Evolutionary conservation across 2,329 filamentous ascomycete genomes (phyloP), one percentile per base, ranked within the genome.

Genomic region (Venturia aucupariae): DNA sequence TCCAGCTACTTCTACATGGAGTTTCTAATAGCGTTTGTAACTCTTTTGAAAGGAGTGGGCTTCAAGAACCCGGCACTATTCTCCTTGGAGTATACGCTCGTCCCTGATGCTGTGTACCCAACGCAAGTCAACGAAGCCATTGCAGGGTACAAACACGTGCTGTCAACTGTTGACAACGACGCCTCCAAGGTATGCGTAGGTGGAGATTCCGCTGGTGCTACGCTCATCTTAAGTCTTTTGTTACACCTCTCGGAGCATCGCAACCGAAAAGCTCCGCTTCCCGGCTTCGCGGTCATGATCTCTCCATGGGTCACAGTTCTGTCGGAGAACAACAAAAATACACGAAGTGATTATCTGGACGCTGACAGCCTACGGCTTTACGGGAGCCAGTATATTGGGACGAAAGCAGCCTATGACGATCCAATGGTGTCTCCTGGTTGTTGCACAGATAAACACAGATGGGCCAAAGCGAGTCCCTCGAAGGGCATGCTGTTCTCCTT

Each of bases 1-100:
- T 91, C 89, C 15, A 80, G 83, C 22, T 89, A 89, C 76, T 95
- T 95, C 74, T 95, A 95, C 73, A 82, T 92, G 42, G 91, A 95
- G 70, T 94, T 93, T 68, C 80, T 95, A 2, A 78, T 93, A 63
- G 83, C 85, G 10, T 91, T 88, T 87, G 77, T 90, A 15, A 79
- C 81, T 54, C 76, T 91, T 22, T 79, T 95, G 46, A 80, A 84
- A 64, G 76, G 82, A 27, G 78, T 80, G 22, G 88, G 88, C 1
- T 93, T 88, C 73, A 73, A 77, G 11, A 94, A 92, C 70, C 90
- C 90, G 0, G 88, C 89, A 27, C 82, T 94, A 3, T 91, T 94
- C 71, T 85, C 88, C 0, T 79, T 94, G 5, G 90, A 94, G 66
- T 94, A 94, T 72, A 90, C 87, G 0, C 80, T 95, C 0, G 89